Evolutionary conservation across 2,329 filamentous ascomycete species (phyloP).

Genomic region (Cladosporium halotolerans): DNA sequence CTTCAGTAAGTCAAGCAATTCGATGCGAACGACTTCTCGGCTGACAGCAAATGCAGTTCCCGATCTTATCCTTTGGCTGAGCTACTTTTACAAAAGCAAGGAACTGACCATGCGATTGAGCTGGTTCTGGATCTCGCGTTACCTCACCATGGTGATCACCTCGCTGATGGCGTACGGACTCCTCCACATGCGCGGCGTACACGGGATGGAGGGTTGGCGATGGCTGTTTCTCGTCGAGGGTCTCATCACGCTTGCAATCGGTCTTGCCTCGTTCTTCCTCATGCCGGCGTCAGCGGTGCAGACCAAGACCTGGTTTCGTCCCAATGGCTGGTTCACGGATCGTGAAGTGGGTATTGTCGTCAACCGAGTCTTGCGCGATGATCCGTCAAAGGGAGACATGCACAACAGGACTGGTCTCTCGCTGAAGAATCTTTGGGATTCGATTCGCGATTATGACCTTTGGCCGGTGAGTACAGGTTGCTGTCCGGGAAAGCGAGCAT

Average conservation of each 20-base stretch:
- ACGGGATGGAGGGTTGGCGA: conserved; percentile 46
- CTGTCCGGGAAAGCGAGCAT: not conserved
- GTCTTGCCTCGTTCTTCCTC: conserved; percentile 48
- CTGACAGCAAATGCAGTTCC: conserved; percentile 43
- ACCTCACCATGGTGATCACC: conserved; percentile 22
- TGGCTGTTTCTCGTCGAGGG: conserved; percentile 58
- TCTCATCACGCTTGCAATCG: conserved; percentile 47
- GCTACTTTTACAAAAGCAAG: conserved; percentile 67
- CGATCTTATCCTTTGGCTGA: conserved; percentile 60
- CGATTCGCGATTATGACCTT: conserved; percentile 54
- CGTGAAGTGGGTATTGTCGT: conserved; percentile 59
- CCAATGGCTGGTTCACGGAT: conserved; percentile 59
- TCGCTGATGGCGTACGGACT: conserved; percentile 26
- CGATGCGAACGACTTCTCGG: not conserved
- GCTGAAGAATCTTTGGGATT: conserved; percentile 43
- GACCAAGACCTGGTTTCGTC: conserved; percentile 56
- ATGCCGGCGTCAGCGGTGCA: conserved; percentile 56
- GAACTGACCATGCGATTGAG: conserved; percentile 63
- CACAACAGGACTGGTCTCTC: conserved; percentile 54
- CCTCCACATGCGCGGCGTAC: conserved; percentile 39
- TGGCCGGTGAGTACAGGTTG: conserved; percentile 26
- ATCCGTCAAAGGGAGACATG: conserved; percentile 50
- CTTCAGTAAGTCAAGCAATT: conserved; percentile 12
- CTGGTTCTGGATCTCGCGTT: conserved; percentile 55
- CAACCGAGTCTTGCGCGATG: conserved; percentile 57